These are phyloP conservation scores for Lathyrus oleraceus DNA, from an alignment of 306 rosid species.

Conservation along the genomic window DNA sequence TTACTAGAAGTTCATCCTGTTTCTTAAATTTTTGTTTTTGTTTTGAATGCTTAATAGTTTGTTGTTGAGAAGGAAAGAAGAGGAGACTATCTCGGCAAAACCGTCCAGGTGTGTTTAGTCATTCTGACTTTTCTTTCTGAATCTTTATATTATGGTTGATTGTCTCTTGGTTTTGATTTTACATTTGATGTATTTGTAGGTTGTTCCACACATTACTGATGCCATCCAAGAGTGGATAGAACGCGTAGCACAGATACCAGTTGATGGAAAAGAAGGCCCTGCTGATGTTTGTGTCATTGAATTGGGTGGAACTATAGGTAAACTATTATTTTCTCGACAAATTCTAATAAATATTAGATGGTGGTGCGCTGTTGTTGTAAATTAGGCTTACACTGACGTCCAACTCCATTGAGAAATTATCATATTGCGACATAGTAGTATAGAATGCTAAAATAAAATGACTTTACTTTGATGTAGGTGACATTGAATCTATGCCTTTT, in stretches of 20 bases:
- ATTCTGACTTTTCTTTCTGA: slow-evolving; percentile 1
- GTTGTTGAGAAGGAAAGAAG: slow-evolving; percentile 74
- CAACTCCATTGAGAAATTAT: not conserved
- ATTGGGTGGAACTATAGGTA: slow-evolving; percentile 88
- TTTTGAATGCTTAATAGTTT: slow-evolving; percentile 50
- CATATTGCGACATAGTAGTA: not conserved
- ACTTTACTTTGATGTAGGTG: slow-evolving; percentile 28
- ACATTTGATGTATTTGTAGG: slow-evolving; percentile 43
- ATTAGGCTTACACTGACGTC: not conserved
- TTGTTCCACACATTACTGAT: slow-evolving; percentile 78
- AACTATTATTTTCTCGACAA: slow-evolving; percentile 35
- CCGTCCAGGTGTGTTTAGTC: slow-evolving; percentile 34
- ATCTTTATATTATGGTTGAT: slow-evolving; percentile 1
- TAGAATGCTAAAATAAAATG: not conserved
- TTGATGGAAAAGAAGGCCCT: slow-evolving; percentile 74
- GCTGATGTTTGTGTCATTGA: slow-evolving; percentile 86
- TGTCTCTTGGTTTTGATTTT: slow-evolving; percentile 33
- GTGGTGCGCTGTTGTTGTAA: not conserved
- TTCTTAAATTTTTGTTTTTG: not conserved
- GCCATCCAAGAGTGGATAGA: slow-evolving; percentile 89
- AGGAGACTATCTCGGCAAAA: slow-evolving; percentile 81
- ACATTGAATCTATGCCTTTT: slow-evolving; percentile 39
- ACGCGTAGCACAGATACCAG: slow-evolving; percentile 66
- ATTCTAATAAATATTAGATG: not conserved
- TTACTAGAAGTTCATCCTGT: not conserved